Base-by-base conservation (phyloP, 1,139 yeast genomes). In the Pichia sp. region DNA sequence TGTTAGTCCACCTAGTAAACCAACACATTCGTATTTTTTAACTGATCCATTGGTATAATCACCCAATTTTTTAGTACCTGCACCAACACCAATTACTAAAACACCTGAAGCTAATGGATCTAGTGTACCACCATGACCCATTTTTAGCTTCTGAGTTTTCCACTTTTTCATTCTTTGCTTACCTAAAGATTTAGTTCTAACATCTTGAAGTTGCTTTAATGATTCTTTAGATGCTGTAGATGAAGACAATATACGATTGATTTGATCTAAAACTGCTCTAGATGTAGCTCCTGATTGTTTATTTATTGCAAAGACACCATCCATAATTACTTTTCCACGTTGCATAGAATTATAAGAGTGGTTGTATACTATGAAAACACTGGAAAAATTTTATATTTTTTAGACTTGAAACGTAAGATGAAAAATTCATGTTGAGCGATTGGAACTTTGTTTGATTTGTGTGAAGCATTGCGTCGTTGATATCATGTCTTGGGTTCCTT, bases 111-210 rank as follows among this genome's bases (percentile, higher is more conserved):
- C 99, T 49, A 88, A 67, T 0, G 97, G 97, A 61, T 94, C 99
- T 41, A 94, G 71, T 0, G 99, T 92, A 7, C 99, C 99, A 8
- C 98, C 99, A 66, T 94, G 99, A 1, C 99, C 99, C 70, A 92
- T 84, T 62, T 94, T 92, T 29, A 90, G 79, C 59, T 80, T 81
- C 68, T 59, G 64, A 68, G 66, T 54, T 34, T 53, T 54, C 51
- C 54, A 54, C 44, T 53, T 60, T 16, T 45, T 49, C 44, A 53
- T 53, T n/a, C 56, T 51, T 42, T 54, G 53, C 40, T 55, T 57
- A 7, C 56, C 54, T 12, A 47, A 46, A 56, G 71, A 63, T 68
- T 70, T 75, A 68, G 75, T 64, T 66, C 76, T 65, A 55, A 73
- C 69, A 58, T 79, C 64, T 65, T 73, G 63, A 59, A 75, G 65